These are phyloP conservation scores for Trichoderma oligosporum DNA, from an alignment of 2,329 filamentous ascomycete species.

Conservation along the genomic window DNA sequence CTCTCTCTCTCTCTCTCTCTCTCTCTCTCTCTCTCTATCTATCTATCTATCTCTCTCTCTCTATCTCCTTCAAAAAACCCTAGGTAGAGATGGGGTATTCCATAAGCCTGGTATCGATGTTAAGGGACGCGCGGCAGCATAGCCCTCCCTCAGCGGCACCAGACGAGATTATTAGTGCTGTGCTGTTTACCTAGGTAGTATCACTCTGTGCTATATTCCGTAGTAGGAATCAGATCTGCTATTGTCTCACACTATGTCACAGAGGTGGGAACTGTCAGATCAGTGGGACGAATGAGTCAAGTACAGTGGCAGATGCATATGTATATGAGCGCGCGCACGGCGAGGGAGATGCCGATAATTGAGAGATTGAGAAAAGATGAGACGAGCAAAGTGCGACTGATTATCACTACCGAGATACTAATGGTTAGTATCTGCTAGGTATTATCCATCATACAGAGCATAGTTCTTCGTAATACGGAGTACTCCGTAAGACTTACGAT, in stretches of 20 bases:
- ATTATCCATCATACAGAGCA: no score
- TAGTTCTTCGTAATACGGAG: not conserved
- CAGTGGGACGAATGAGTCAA: not conserved
- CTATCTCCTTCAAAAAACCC: no score
- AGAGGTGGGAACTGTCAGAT: not conserved
- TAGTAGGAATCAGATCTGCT: not conserved
- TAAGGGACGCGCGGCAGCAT: conserved; percentile 7
- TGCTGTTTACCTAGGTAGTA: no score
- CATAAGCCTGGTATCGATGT: not conserved
- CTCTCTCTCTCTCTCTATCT: no score
- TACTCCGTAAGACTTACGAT: not conserved
- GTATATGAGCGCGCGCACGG: not conserved
- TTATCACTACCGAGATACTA: no score
- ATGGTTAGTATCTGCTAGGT: no score
- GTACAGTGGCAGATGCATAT: not conserved
- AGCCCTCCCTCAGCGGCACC: not conserved
- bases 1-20: no score
- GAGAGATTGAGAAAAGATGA: not conserved
- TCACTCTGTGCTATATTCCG: no score
- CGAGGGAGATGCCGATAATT: not conserved
- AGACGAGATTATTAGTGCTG: not conserved
- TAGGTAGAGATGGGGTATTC: not conserved
- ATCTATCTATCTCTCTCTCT: no score
- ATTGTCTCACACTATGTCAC: not conserved
- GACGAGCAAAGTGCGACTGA: no score